Evolutionary conservation across 495 filamentous ascomycete species (phyloP).

Genomic region (Trichocladium uniseriatum): DNA sequence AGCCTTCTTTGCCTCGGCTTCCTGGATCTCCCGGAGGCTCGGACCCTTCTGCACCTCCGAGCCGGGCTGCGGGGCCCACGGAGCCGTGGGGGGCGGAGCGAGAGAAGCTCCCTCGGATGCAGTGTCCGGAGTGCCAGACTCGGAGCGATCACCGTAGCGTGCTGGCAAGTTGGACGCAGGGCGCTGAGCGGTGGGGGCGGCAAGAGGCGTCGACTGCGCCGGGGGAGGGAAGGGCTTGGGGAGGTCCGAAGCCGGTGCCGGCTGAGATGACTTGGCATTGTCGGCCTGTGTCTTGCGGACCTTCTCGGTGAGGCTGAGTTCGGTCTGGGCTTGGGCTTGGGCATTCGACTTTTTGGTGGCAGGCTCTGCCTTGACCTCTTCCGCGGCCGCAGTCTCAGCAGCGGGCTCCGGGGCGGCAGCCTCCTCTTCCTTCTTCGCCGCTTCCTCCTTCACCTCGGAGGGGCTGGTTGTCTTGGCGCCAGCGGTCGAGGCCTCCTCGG

Average conservation of each 20-base stretch:
- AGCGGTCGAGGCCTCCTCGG: constrained; percentile 26
- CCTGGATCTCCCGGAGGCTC: constrained; percentile 94
- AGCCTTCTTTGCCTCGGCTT: constrained; percentile 87
- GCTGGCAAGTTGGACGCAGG: constrained; percentile 77
- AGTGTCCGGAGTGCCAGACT: constrained; percentile 60
- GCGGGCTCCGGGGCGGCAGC: background rate
- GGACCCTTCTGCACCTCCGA: constrained; percentile 71
- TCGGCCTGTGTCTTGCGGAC: constrained; percentile 65
- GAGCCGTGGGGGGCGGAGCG: constrained; percentile 62
- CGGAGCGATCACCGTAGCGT: constrained; percentile 60
- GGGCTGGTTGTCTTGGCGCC: constrained; percentile 3
- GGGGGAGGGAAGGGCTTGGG: constrained; percentile 67
- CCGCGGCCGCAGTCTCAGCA: background rate
- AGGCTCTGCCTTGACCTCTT: background rate
- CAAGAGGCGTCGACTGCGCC: constrained; percentile 63
- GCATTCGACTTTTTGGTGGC: constrained; percentile 8
- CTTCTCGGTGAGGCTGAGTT: constrained; percentile 73
- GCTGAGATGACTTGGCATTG: constrained; percentile 52
- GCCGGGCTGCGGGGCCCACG: constrained; percentile 81
- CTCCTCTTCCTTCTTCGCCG: constrained; percentile 4
- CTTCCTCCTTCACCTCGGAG: constrained; percentile 11
- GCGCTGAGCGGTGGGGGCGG: constrained; percentile 78
- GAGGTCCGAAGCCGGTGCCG: constrained; percentile 48
- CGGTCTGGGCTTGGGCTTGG: constrained; percentile 4
- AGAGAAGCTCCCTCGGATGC: constrained; percentile 29